Base-by-base conservation (phyloP, 2,329 filamentous ascomycete genomes). In the Didymella sp. region DNA sequence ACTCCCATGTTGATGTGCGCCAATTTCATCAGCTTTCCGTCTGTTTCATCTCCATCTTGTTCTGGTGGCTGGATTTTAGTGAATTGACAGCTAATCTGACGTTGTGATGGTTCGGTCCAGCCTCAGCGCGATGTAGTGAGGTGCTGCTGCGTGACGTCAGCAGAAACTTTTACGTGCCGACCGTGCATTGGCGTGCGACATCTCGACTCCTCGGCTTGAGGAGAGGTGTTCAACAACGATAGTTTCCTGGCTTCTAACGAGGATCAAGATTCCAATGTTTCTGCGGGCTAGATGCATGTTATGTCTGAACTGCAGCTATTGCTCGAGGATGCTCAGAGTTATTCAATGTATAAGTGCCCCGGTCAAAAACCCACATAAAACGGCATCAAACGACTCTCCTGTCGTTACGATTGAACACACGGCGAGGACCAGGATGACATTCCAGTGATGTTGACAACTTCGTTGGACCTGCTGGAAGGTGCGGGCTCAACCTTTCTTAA, bases 121-220 rank as follows among this genome's bases (percentile, higher is more conserved):
- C 30, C 43, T 27, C 15, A 42, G 7, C 7, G 25, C 30, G 38
- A 42, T 38, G 19, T 44, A 24, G 44, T 42, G 35, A 50, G 50
- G 50, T 53, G 45, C 49, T 50, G 40, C 33, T 21, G 50, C 55
- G 50, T 58, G 55, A 58, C 55, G 55, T 58, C 55, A 58, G 50
- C 55, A 58, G 45, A 58, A 53, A 52, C 43, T 57, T 57, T 57
- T 52, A 51, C 21, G 31, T 31, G 49, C 28, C 17, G 48, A 49
- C 54, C 54, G 54, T 57, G 54, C 54, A 52, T 57, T 19, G 11
- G 37, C 38, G 37, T 50, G 28, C 54, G 37, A 38, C 28, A 17
- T 49, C 13, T 52, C 38, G 37, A 46, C 33, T 51, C 50, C 21
- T 11, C 21, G 8, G 42, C 42, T 33, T 33, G 27, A 22, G 19